Base-by-base conservation (phyloP, 2,329 filamentous ascomycete species). In the Monilinia aucupariae region DNA sequence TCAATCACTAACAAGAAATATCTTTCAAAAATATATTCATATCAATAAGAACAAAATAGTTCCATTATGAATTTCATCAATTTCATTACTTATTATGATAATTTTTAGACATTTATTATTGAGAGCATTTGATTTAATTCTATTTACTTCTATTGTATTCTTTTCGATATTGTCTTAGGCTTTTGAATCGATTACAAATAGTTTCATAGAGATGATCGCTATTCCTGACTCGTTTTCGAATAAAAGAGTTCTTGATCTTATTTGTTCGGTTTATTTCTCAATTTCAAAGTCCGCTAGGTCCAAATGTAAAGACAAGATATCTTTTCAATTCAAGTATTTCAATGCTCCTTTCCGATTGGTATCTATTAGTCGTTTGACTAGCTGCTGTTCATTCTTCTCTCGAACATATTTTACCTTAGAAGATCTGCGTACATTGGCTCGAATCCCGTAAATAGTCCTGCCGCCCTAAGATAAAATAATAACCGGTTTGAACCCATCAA, bases 391-490 rank as follows among this genome's bases (percentile, higher is more conserved):
- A 20, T 20, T 1, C 15, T 54, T 43, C 22, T 20, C 5, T 30
- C 20, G 15, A 27, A 30, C 13, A 7, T 41, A 17, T 27, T 41
- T 43, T n/a, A 43, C 3, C 8, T 43, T 43, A 17, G 9, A 32
- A 45, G 53, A 39, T 56, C 39, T 56, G 20, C 8, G 13, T n/a
- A 13, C 30, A 13, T n/a, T 47, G 48, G 41, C 20, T 34, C 13
- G 34, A 47, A 47, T 25, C 8, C 5, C 27, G 13, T 34, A 47
- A 47, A 47, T 54, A 30, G 30, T 34, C n/a, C n/a, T 43, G 54
- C 54, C 54, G 41, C 54, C 12, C 15, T 58, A 58, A 58, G 54
- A 22, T n/a, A 47, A 34, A 25, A 20, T 34, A 34, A 56, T 20
- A 47, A 34, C 54, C 41, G 27, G 27, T 34, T 56, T 20, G 41